phyloP scores from a whole-genome alignment of 2,329 filamentous ascomycete genomes.

The Penicillium sp. region DNA sequence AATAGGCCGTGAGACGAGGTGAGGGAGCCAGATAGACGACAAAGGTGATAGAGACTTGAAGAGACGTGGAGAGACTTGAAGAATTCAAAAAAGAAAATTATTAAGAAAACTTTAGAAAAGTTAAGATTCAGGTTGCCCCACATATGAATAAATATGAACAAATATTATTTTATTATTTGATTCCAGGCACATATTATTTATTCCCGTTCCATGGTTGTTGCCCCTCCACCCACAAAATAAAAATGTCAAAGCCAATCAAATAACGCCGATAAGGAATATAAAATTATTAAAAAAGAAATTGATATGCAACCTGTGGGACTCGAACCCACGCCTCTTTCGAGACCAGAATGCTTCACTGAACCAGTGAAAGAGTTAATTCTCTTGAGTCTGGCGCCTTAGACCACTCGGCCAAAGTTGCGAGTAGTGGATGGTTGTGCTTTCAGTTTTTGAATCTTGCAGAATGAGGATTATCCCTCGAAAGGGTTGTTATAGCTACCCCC shows the following conservation, averaged over 20 bases:
- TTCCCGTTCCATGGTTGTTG: neutral
- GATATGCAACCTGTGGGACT: too few relatives aligned
- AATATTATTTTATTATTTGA: neutral
- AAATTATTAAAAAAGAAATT: too few relatives aligned
- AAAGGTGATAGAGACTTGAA: neutral
- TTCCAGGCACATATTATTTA: neutral
- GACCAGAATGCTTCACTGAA: neutral
- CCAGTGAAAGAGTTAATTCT: too few relatives aligned
- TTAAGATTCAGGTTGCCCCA: neutral
- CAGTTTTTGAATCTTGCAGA: too few relatives aligned
- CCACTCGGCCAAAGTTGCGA: too few relatives aligned
- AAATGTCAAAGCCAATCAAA: neutral
- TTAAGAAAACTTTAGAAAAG: neutral
- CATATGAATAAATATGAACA: neutral
- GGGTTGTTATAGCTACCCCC: too few relatives aligned
- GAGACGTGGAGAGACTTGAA: neutral
- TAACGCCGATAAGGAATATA: too few relatives aligned
- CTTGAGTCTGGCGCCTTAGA: neutral
- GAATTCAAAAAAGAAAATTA: neutral
- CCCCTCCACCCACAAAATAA: neutral
- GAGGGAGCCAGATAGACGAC: constrained; percentile 37
- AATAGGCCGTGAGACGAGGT: constrained; percentile 41
- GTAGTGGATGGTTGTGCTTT: too few relatives aligned
- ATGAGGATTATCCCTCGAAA: too few relatives aligned
- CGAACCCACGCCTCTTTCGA: neutral